Evolutionary conservation across 768 basidiomycete genomes (phyloP).

Genomic region (Lentinula sp.): DNA sequence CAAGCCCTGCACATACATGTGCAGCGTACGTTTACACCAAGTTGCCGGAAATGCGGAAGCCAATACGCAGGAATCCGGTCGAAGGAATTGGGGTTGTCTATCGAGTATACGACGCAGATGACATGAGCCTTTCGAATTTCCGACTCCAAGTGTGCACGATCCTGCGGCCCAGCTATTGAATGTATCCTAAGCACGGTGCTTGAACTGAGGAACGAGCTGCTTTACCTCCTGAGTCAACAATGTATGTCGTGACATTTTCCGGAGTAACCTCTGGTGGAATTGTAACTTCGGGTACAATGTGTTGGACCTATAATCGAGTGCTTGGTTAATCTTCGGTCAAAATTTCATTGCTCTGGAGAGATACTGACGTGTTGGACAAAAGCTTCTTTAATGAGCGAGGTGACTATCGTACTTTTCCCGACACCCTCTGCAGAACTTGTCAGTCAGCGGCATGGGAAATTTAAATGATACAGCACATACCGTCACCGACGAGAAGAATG

Average conservation of each 20-base stretch:
- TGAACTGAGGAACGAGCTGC: constrained; percentile 9
- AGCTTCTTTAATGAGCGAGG: constrained; percentile 93
- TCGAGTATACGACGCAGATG: constrained; percentile 95
- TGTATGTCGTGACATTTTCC: constrained; percentile 96
- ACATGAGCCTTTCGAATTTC: constrained; percentile 98
- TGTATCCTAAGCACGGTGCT: constrained; percentile 8
- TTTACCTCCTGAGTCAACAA: constrained; percentile 94
- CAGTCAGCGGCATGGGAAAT: constrained; percentile 8
- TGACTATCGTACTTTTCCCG: constrained; percentile 96
- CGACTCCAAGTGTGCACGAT: constrained; percentile 83
- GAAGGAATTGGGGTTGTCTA: constrained; percentile 95
- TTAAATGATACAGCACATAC: constrained; percentile 34
- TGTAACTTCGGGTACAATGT: constrained; percentile 93
- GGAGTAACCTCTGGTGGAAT: constrained; percentile 97
- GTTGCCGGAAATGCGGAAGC: constrained; percentile 90
- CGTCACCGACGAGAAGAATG: constrained; percentile 91
- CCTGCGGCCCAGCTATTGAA: constrained; percentile 70
- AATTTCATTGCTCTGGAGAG: not conserved
- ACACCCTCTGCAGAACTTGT: constrained; percentile 68
- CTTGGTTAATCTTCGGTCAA: not conserved
- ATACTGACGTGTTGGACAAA: constrained; percentile 78
- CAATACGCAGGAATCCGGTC: constrained; percentile 98
- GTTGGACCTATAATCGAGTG: constrained; percentile 66
- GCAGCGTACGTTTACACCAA: constrained; percentile 82
- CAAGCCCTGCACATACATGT: not conserved